Conservation (phyloP, 305 asterid species). For the Fraxinus baroniana region DNA sequence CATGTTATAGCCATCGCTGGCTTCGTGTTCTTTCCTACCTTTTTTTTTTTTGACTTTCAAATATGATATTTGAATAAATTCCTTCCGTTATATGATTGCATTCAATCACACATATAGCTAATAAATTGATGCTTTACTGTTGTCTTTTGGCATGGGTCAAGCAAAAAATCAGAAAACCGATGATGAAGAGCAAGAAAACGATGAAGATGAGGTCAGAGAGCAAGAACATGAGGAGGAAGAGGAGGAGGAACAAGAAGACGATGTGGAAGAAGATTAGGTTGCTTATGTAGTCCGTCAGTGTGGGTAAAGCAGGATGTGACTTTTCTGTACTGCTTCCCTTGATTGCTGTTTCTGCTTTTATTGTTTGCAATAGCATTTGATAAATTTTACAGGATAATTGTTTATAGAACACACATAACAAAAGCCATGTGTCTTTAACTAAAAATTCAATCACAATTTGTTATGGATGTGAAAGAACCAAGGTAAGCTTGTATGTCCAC, state of each 20-base stretch:
- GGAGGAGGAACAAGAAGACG: constrained; percentile 13
- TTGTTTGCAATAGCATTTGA: not conserved
- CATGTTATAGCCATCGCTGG: not conserved
- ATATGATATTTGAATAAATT: not conserved
- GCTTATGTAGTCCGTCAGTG: not conserved
- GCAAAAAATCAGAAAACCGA: constrained; percentile 27
- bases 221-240: not conserved
- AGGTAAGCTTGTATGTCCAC: not conserved
- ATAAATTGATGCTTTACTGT: not conserved
- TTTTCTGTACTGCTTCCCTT: not conserved
- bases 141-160: constrained; percentile 16
- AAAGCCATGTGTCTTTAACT: not conserved
- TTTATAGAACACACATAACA: not conserved
- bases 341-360: not conserved
- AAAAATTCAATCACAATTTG: not conserved
- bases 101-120: not conserved
- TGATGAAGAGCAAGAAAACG: constrained; percentile 24
- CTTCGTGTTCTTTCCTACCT: not conserved
- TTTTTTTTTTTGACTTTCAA: not conserved
- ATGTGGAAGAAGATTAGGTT: not conserved
- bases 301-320: not conserved
- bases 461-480: not conserved
- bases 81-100: not conserved
- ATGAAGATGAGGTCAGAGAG: constrained; percentile 26
- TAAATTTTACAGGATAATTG: not conserved